Evolutionary conservation across 2,329 filamentous ascomycete species (phyloP), one percentile per base, ranked within the genome.

Genomic region (Ascochyta pisi): DNA sequence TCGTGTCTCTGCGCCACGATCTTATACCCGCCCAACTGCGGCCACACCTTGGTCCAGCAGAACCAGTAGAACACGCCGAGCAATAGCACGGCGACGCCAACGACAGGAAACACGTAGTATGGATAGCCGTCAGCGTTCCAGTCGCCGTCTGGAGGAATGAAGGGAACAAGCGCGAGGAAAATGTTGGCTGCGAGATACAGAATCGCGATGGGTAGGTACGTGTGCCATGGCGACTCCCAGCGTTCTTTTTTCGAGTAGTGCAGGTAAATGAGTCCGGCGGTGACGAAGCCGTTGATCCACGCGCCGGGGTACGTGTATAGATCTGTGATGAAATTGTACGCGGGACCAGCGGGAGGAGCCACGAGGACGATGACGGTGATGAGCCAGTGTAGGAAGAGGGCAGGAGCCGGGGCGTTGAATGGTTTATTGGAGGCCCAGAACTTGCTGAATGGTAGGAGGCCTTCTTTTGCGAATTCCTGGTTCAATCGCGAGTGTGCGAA

Each of bases 341-440:
- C 87, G 15, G 87, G 82, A 0, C 87, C 88, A 0, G 86, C 83
- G 0, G 88, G 88, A 1, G 87, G 87, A 0, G 86, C 87, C 3
- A 89, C 71, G 29, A 91, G 81, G 12, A 90, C 81, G 40, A 90
- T 81, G 54, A 88, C 78, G 0, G 86, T 88, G 3, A 89, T 81
- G 15, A 87, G 66, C 82, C 85, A 90, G 70, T 90, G 87, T 19
- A 89, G 79, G 62, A 89, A 84, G 8, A 87, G 74, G 71, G 71
- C 69, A 8, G 71, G 60, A 2, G 69, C 61, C 19, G 88, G 88
- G 0, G 88, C 82, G 52, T 87, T 85, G 58, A 86, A 88, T 0
- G 88, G 89, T 73, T 83, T 84, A 66, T 86, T 88, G 3, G 86
- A 89, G 0, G 88, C 88, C 85, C 86, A 90, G 69, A 91, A 84